These are phyloP conservation scores for Trypanosomatidae sp. DNA, from an alignment of 208 protist species.

Conservation along the genomic window DNA sequence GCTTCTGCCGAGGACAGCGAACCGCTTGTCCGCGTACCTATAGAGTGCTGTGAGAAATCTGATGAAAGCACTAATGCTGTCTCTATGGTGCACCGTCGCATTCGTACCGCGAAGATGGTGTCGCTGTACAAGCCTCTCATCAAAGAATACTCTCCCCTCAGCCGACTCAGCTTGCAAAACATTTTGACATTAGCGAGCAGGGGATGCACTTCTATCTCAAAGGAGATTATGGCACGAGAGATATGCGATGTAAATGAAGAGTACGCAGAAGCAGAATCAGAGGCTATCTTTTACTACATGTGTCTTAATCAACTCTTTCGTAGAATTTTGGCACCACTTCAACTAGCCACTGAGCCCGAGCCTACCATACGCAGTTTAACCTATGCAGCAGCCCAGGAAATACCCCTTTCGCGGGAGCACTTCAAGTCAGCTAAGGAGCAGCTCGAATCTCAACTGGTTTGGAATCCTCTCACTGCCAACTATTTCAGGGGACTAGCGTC, in stretches of 20 bases:
- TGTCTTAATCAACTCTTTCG: conserved; percentile 63
- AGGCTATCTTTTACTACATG: conserved; percentile 85
- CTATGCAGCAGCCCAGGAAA: background rate
- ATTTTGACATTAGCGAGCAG: conserved; percentile 73
- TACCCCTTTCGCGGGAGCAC: background rate
- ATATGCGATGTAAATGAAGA: conserved; percentile 67
- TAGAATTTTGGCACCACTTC: conserved; percentile 61
- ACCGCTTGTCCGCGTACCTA: conserved; percentile 49
- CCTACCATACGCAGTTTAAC: conserved; percentile 2
- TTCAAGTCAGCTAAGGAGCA: conserved; percentile 36
- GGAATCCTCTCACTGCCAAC: conserved; percentile 41
- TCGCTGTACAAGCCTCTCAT: conserved; percentile 76
- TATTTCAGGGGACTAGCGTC: conserved; percentile 64
- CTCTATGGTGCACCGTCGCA: conserved; percentile 30
- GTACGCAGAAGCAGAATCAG: conserved; percentile 50
- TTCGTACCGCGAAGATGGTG: conserved; percentile 62
- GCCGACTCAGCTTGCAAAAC: conserved; percentile 44
- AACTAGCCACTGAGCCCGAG: conserved; percentile 33
- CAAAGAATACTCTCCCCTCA: conserved; percentile 50
- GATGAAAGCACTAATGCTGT: conserved; percentile 16
- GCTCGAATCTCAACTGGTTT: conserved; percentile 48
- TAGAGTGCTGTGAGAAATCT: conserved; percentile 51
- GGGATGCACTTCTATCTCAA: conserved; percentile 39
- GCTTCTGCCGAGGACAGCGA: background rate
- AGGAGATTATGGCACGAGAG: conserved; percentile 53